A percentile compares a stretch with the other conserved stretches of the same genome.
Evolutionary conservation across 2,329 filamentous ascomycete species (phyloP).

Genomic region (Nothomitra cinnamomea): DNA sequence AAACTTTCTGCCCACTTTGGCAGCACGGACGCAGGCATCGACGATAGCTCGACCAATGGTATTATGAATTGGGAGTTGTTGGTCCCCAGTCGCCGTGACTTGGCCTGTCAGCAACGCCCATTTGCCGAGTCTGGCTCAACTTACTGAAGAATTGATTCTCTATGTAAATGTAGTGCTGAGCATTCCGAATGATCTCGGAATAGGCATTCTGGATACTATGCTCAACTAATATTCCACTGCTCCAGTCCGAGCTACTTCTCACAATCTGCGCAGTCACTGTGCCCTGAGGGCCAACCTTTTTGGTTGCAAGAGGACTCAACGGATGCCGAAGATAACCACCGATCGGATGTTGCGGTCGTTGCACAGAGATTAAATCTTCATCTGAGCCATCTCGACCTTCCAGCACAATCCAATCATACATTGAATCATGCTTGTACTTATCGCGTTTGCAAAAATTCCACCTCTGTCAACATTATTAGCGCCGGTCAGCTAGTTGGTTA

Average conservation of each 20-base stretch:
- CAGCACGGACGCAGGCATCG: constrained; percentile 68
- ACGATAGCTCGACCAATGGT: constrained; percentile 79
- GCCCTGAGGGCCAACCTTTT: constrained; percentile 46
- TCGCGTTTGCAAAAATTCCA: constrained; percentile 97
- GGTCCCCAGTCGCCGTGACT: constrained; percentile 75
- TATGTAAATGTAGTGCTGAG: constrained; percentile 88
- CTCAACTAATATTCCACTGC: constrained; percentile 70
- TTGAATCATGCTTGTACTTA: constrained; percentile 82
- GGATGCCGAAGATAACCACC: constrained; percentile 79
- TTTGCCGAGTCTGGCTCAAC: constrained; percentile 9
- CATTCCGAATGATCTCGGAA: constrained; percentile 65
- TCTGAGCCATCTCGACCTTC: constrained; percentile 60
- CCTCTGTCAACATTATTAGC: constrained; percentile 23
- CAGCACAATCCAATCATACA: constrained; percentile 72
- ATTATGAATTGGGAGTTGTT: constrained; percentile 76
- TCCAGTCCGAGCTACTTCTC: constrained; percentile 88
- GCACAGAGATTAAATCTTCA: constrained; percentile 75
- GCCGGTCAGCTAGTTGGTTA: not conserved
- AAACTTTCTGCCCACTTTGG: constrained; percentile 74
- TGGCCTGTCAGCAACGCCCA: constrained; percentile 12
- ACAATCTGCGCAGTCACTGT: constrained; percentile 70
- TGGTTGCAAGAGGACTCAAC: constrained; percentile 47
- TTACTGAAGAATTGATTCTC: constrained; percentile 94
- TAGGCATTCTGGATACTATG: constrained; percentile 83
- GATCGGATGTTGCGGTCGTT: constrained; percentile 74